These are phyloP conservation scores for Oryza glumipatula DNA, from an alignment of 176 grass and related monocot species.

Conservation along the genomic window DNA sequence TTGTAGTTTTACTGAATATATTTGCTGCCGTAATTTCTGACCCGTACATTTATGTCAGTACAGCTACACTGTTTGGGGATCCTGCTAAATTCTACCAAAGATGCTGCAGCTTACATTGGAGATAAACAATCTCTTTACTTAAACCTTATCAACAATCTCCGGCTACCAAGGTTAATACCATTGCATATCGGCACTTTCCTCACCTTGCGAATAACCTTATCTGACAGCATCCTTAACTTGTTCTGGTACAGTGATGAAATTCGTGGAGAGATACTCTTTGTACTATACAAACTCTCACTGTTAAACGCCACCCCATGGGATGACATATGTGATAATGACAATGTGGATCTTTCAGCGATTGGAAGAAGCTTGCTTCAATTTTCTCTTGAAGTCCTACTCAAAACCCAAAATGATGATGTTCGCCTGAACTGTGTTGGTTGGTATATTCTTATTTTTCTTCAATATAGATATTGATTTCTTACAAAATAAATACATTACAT, in stretches of 20 bases:
- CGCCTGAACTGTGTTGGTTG: conserved; percentile 91
- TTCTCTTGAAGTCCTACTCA: conserved; percentile 82
- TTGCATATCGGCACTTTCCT: conserved; percentile 26
- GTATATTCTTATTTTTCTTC: conserved; percentile 34
- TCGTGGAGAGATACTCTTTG: conserved; percentile 83
- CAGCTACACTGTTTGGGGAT: conserved; percentile 87
- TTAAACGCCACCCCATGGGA: conserved; percentile 78
- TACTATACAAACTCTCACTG: conserved; percentile 79
- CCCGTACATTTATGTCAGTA: conserved; percentile 41
- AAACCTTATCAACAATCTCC: conserved; percentile 73
- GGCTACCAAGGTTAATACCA: conserved; percentile 75
- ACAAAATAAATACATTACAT: background rate
- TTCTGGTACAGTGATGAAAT: conserved; percentile 78
- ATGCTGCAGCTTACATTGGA: conserved; percentile 63
- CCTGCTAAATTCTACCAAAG: conserved; percentile 62
- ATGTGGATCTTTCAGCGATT: conserved; percentile 44
- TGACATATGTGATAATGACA: conserved; percentile 45
- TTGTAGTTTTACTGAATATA: conserved; percentile 29
- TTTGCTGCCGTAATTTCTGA: conserved; percentile 31
- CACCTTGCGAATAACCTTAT: conserved; percentile 12
- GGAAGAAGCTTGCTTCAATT: conserved; percentile 59
- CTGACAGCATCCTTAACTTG: conserved; percentile 35
- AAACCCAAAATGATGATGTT: conserved; percentile 87
- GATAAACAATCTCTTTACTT: conserved; percentile 73
- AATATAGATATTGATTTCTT: background rate